Conservation (phyloP, 345 rosid genomes). For the Sonneratia caseolaris region DNA sequence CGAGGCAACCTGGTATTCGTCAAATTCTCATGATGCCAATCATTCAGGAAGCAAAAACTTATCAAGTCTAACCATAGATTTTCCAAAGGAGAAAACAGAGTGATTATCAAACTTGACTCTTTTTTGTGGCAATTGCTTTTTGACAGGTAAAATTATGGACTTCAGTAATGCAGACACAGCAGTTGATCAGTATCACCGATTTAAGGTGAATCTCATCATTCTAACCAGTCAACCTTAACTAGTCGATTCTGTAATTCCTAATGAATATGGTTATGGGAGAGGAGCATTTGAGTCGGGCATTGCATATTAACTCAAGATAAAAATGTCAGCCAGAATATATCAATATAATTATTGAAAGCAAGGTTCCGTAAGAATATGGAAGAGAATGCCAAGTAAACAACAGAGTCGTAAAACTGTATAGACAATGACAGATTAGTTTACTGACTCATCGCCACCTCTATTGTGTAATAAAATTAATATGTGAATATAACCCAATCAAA, state of each 20-base stretch:
- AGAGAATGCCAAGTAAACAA: conserved; percentile 1
- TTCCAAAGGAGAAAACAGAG: not conserved
- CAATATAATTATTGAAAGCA: not conserved
- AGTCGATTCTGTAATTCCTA: not conserved
- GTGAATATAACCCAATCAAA: not conserved
- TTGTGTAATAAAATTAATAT: not conserved
- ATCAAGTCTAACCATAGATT: not conserved
- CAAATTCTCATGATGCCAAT: not conserved
- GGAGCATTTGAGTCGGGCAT: not conserved
- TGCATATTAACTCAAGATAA: not conserved
- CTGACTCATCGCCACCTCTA: not conserved
- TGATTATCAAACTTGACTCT: not conserved
- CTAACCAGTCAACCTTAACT: not conserved
- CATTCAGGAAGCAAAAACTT: not conserved
- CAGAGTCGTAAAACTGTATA: conserved; percentile 20
- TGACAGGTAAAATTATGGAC: conserved; percentile 71
- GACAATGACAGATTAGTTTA: not conserved
- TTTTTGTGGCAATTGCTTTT: conserved; percentile 1
- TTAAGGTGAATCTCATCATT: conserved; percentile 33
- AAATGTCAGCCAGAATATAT: not conserved
- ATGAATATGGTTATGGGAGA: too few species aligned
- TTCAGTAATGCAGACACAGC: conserved; percentile 93
- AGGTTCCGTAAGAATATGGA: not conserved
- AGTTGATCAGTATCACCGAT: conserved; percentile 86
- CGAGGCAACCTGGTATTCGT: conserved; percentile 54